Base-by-base conservation (phyloP, 768 basidiomycete genomes). In the Hydnum rufescens region DNA sequence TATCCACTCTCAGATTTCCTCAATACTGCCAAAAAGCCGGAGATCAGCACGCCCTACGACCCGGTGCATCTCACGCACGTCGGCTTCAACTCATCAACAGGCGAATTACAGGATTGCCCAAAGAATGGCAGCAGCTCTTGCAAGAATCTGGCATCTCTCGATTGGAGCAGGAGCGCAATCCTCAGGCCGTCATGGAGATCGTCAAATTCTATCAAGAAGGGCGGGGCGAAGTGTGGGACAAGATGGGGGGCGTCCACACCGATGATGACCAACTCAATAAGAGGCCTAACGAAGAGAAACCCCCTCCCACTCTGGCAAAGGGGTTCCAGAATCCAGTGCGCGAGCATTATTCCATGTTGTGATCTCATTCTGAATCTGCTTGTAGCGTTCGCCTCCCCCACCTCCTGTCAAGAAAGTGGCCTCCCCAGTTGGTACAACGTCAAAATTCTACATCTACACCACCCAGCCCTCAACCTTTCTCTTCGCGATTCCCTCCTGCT, bases 31-130 rank as follows among this genome's bases (percentile, higher is more conserved):
- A 87, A 84, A 66, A 76, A 82, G 8, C 78, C 76, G 13, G 89
- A 93, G 67, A 97, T 99, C 71, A 89, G 86, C 64, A 92, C 90
- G 0, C 95, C 95, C 0, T 97, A 93, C 64, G 95, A 99, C 67
- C 95, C 95, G 30, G 93, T 97, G 34, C 93, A 97, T 69, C 82
- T 99, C 61, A 97, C 95, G 2, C 95, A 99, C 64, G 95, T 99
- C 63, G 93, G 93, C 55, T 97, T 96, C 77, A 96, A 99, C 66
- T 86, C 87, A 4, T 93, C 88, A 53, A 97, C 93, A 0, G 95
- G 95, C 54, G 93, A 99, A 67, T 97, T 92, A 90, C 88, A 5
- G 95, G 95, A 2, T 72, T 99, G 30, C 95, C 95, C 2, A 93
- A 93, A 65, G 93, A 97, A 69, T 99, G 95, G 95, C 95, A 99